Evolutionary conservation across 2,329 filamentous ascomycete species (phyloP), one percentile per base, ranked within the genome.

Genomic region (Bimuria novae-zelandiae): DNA sequence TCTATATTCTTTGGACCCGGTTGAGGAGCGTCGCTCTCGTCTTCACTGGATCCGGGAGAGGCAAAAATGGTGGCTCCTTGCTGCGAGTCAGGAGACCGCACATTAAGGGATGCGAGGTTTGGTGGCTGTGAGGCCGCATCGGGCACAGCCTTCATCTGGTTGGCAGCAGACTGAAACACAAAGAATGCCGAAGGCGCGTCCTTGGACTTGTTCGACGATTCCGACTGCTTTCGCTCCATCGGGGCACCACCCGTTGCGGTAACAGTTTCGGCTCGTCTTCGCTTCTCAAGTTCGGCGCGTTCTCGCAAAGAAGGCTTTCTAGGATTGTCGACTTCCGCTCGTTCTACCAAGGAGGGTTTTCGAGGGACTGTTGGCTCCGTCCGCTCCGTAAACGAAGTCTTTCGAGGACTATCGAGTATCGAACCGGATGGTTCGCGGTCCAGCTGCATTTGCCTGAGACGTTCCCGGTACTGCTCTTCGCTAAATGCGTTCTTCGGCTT

Each of bases 391-490:
- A 64, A 43, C 4, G 61, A 58, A 2, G 60, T 56, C 36, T 62
- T 61, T 19, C 49, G 43, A 22, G 59, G 54, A 37, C 42, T 51
- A 11, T 56, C 54, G 5, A 52, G 39, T 30, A 56, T 59, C 10
- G 60, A 47, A 2, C 77, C 72, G 29, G 87, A 84, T 0, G 84
- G 84, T 51, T 88, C 87, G 22, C 88, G 83, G 23, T 87, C 89
- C 64, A 89, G 84, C 58, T 93, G 89, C 70, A 96, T 84, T 69
- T 92, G 89, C 42, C 89, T 77, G 66, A 96, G 89, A 39, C 91
- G 85, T 67, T 95, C 88, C 4, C 89, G 84, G 65, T 90, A 97
- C 65, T 90, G 89, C 17, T 88, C 85, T 66, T 97, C 92, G 64
- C 96, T 90, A 62, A 94, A 96, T 7, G 86, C 83, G 45, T 88